Evolutionary conservation across 768 basidiomycete genomes (phyloP).

Genomic region (Daedaleopsis sinensis): DNA sequence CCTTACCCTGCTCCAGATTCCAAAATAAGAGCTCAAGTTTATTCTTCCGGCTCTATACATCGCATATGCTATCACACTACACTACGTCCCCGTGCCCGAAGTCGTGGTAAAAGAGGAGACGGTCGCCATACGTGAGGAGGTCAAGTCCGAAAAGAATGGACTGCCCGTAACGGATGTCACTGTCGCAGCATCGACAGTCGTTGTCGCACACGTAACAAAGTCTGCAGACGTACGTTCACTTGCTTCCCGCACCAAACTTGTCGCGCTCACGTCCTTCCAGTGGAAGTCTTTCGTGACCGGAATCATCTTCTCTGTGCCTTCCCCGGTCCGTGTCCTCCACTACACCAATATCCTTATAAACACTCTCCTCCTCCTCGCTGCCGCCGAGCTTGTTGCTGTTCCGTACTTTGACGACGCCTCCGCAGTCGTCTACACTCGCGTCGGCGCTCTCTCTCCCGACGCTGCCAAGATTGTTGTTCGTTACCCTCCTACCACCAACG

Average conservation of each 20-base stretch:
- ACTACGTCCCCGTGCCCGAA: too few species aligned
- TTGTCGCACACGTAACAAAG: background rate
- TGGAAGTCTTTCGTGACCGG: slow-evolving; percentile 18
- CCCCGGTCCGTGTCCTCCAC: slow-evolving; percentile 28
- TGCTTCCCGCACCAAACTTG: slow-evolving; percentile 17
- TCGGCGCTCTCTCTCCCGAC: slow-evolving; percentile 72
- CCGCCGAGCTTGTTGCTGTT: slow-evolving; percentile 52
- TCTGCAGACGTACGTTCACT: slow-evolving; percentile 8
- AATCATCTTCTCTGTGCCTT: slow-evolving; percentile 37
- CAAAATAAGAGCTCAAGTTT: too few species aligned
- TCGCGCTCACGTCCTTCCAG: slow-evolving; percentile 18
- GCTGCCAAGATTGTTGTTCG: slow-evolving; percentile 65
- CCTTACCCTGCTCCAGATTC: too few species aligned
- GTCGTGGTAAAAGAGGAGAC: too few species aligned
- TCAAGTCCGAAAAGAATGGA: too few species aligned
- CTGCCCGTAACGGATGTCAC: too few species aligned
- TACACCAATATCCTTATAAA: slow-evolving; percentile 40
- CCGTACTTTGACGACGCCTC: slow-evolving; percentile 59
- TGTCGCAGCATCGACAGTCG: slow-evolving; percentile 3
- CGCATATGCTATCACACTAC: too few species aligned
- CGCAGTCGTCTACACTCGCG: slow-evolving; percentile 63
- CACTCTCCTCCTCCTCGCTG: slow-evolving; percentile 37
- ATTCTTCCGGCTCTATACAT: too few species aligned
- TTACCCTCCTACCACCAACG: slow-evolving; percentile 53
- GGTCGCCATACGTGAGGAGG: too few species aligned